These are phyloP conservation scores for Xylariaceae sp. DNA, from an alignment of 2,329 filamentous ascomycete species.

Conservation along the genomic window DNA sequence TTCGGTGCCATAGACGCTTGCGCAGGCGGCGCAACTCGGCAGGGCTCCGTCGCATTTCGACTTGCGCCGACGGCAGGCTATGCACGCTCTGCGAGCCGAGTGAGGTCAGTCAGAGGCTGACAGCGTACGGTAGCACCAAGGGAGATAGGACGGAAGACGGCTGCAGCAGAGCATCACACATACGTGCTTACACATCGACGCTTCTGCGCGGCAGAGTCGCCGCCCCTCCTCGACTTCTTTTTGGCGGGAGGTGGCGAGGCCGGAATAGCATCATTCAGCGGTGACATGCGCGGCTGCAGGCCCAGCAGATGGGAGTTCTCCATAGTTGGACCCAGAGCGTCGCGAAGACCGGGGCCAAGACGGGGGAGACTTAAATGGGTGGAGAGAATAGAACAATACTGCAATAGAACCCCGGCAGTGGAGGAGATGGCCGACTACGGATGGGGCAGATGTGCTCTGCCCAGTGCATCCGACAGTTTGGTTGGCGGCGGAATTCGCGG, in stretches of 20 bases:
- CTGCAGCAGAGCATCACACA: conserved; percentile 6
- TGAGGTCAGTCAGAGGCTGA: background rate
- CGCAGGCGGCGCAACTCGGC: conserved; percentile 90
- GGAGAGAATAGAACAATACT: no score
- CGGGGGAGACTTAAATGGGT: no score
- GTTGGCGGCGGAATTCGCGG: no score
- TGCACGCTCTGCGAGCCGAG: conserved; percentile 46
- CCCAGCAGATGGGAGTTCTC: conserved; percentile 16
- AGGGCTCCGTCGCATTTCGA: conserved; percentile 88
- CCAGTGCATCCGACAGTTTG: no score
- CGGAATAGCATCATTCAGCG: conserved; percentile 7
- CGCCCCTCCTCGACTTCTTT: conserved; percentile 44
- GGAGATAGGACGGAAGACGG: no score
- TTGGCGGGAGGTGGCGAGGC: conserved; percentile 22
- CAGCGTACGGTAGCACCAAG: background rate
- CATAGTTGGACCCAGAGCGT: no score
- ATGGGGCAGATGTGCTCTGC: no score
- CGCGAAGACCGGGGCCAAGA: no score
- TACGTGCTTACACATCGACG: conserved; percentile 71
- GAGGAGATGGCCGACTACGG: no score
- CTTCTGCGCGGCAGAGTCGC: conserved; percentile 48
- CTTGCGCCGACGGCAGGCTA: conserved; percentile 71
- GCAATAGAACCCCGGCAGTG: no score
- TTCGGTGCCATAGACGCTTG: conserved; percentile 83
- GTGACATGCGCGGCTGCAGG: conserved; percentile 12